A percentile compares a stretch with the other conserved stretches of the same genome.
phyloP scores from a whole-genome alignment of 148 eudicot genomes.

The Drosera capensis region DNA sequence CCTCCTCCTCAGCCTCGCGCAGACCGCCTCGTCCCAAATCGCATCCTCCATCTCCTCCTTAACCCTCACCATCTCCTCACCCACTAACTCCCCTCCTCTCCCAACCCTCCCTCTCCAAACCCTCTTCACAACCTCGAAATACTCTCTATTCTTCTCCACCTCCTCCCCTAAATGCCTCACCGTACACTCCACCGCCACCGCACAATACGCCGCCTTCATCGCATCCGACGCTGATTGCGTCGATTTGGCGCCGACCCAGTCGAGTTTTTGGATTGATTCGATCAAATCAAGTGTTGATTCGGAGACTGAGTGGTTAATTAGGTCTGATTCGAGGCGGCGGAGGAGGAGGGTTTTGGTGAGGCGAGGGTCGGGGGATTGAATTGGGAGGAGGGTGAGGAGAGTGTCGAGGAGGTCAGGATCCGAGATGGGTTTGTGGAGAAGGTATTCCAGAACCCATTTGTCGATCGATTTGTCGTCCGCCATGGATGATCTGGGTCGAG shows the following conservation, averaged over 20 bases:
- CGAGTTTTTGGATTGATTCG: too few relatives aligned
- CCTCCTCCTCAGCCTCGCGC: constrained; percentile 19
- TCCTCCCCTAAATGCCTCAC: constrained; percentile 20
- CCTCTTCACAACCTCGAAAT: constrained; percentile 31
- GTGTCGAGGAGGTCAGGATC: too few relatives aligned
- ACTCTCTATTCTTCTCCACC: constrained; percentile 16
- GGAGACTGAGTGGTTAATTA: too few relatives aligned
- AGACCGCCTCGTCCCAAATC: constrained; percentile 21
- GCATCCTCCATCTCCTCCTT: constrained; percentile 44
- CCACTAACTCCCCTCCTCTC: constrained; percentile 22
- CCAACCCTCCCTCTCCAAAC: constrained; percentile 49
- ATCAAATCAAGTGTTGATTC: too few relatives aligned
- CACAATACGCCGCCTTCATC: constrained; percentile 51
- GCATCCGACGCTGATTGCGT: constrained; percentile 11
- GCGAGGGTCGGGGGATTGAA: too few relatives aligned
- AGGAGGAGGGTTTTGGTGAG: too few relatives aligned
- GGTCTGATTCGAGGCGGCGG: too few relatives aligned
- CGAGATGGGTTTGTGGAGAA: too few relatives aligned
- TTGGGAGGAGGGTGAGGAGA: too few relatives aligned
- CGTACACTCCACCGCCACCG: constrained; percentile 57
- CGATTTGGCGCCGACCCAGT: constrained; percentile 1
- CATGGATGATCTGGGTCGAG: too few relatives aligned
- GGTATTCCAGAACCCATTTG: too few relatives aligned
- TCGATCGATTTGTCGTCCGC: too few relatives aligned
- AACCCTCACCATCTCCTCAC: constrained; percentile 33